Percentiles rank a stretch among this genome's conserved stretches.
phyloP scores from a whole-genome alignment of 1,284 basidiomycete species.

The Ceratobasidium sp. region DNA sequence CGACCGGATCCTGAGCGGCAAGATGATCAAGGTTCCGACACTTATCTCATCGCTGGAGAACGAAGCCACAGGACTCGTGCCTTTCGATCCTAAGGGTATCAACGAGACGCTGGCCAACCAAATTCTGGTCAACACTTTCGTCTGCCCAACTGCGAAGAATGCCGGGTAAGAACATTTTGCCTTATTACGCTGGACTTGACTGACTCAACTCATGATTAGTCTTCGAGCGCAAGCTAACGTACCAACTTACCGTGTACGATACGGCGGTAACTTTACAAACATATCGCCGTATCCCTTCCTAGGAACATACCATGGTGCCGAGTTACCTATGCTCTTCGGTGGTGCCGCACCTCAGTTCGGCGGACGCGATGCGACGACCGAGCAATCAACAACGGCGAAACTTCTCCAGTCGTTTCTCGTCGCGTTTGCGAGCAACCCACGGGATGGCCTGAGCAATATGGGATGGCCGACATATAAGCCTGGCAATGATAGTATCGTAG shows the following conservation, averaged over 20 bases:
- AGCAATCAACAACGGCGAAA: not conserved
- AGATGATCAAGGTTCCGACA: constrained; percentile 7
- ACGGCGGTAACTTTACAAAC: no score
- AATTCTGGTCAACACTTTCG: not conserved
- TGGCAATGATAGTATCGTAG: constrained; percentile 14
- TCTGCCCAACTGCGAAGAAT: constrained; percentile 12
- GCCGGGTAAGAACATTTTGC: not conserved
- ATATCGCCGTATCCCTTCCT: no score
- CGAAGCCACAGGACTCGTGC: no score
- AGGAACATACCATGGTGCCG: not conserved
- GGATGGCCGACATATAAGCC: constrained; percentile 20
- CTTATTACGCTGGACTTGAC: not conserved
- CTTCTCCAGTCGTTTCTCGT: constrained; percentile 4
- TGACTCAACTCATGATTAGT: constrained; percentile 1
- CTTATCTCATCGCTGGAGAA: not conserved
- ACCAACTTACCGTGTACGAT: no score
- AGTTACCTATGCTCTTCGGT: not conserved
- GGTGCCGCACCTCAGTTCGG: constrained; percentile 7
- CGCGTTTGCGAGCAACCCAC: constrained; percentile 12
- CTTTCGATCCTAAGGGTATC: not conserved
- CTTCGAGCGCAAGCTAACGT: not conserved
- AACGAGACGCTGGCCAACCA: constrained; percentile 15
- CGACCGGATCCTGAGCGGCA: not conserved
- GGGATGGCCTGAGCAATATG: not conserved
- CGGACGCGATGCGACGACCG: constrained; percentile 5